Conservation (phyloP, 2,329 filamentous ascomycete genomes). For the Fusarium piperis region DNA sequence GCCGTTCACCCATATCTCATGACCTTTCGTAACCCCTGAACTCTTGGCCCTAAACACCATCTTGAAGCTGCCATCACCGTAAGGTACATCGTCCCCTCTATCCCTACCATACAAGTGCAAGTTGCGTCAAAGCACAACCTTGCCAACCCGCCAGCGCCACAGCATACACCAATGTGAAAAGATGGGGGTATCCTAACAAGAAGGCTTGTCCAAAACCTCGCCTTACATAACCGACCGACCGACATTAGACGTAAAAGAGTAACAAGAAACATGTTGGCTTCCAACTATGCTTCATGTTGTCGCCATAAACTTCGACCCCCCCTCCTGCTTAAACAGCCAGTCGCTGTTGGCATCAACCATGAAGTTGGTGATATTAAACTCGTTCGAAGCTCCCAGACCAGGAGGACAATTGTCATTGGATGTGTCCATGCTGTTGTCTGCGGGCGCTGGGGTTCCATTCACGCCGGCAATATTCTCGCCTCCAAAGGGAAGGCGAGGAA, state of each 20-base stretch:
- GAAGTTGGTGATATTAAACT: conserved; percentile 82
- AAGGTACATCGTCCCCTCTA: not conserved
- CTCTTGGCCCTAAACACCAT: not conserved
- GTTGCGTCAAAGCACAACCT: not conserved
- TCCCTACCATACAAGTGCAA: not conserved
- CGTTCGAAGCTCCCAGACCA: conserved; percentile 57
- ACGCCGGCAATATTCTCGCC: conserved; percentile 46
- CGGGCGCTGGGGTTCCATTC: conserved; percentile 30
- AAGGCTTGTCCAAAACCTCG: conserved; percentile 9
- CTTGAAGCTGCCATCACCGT: not conserved
- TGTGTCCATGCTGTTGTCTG: conserved; percentile 41
- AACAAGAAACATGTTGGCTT: not conserved
- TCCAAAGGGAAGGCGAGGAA: conserved; percentile 74
- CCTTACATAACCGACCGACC: not conserved
- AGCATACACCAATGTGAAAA: conserved; percentile 5
- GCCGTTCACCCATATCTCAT: conserved; percentile 9
- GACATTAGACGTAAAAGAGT: not conserved
- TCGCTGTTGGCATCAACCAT: conserved; percentile 79
- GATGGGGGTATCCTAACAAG: conserved; percentile 31
- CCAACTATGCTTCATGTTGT: conserved; percentile 13
- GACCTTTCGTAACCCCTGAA: not conserved
- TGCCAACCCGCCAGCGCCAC: not conserved
- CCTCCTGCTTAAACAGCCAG: conserved; percentile 73
- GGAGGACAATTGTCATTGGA: conserved; percentile 36
- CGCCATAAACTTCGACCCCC: conserved; percentile 42